Conservation (phyloP, 2,329 filamentous ascomycete genomes). For the Xylaria hypoxylon region DNA sequence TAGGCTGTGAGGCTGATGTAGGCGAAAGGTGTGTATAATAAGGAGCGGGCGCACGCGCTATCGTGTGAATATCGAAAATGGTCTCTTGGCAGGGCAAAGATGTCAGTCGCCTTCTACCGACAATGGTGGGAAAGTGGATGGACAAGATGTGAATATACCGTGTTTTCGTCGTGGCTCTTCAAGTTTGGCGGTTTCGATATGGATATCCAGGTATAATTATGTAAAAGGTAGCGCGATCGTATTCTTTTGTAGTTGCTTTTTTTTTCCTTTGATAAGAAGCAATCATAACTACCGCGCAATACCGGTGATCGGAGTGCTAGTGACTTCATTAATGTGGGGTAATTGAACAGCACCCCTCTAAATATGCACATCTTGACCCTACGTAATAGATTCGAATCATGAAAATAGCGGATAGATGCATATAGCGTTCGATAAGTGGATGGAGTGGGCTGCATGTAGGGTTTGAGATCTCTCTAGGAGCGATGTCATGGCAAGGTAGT, state of each 20-base stretch:
- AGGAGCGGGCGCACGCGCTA: slow-evolving; percentile 5
- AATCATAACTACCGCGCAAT: slow-evolving; percentile 21
- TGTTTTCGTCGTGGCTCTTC: neutral
- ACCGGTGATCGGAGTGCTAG: slow-evolving; percentile 29
- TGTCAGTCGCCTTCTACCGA: slow-evolving; percentile 3
- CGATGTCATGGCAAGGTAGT: neutral
- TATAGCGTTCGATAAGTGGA: neutral
- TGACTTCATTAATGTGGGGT: slow-evolving; percentile 35
- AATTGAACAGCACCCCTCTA: slow-evolving; percentile 11
- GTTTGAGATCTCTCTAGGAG: too few relatives aligned
- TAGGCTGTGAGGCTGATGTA: neutral
- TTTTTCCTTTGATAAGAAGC: neutral
- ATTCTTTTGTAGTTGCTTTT: neutral
- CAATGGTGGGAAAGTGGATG: neutral
- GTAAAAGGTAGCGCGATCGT: neutral
- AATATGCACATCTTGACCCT: too few relatives aligned
- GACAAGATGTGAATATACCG: neutral
- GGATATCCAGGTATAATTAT: neutral
- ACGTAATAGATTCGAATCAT: neutral
- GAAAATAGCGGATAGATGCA: neutral
- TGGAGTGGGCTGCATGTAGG: too few relatives aligned
- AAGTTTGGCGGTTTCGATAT: neutral
- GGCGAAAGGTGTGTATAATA: neutral
- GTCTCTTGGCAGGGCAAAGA: slow-evolving; percentile 28
- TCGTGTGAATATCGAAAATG: slow-evolving; percentile 15